Evolutionary conservation across 2,329 filamentous ascomycete genomes (phyloP), one percentile per base, ranked within the genome.

Genomic region (Colletotrichum graminicola): DNA sequence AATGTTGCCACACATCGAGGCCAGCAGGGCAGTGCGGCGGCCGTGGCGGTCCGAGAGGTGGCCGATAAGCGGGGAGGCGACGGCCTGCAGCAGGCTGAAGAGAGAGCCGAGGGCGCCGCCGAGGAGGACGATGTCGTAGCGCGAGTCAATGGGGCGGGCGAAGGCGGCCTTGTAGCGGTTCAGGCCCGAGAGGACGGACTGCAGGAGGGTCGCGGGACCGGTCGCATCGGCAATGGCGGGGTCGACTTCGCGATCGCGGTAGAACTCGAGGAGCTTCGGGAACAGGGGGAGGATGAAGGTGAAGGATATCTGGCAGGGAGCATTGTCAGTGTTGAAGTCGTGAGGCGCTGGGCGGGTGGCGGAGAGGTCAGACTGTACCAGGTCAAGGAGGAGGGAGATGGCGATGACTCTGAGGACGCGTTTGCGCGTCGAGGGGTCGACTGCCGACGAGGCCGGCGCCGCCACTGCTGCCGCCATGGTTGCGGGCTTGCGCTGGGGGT

Each of bases 281-380:
- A 98, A 99, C 45, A 99, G 90, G 0, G 96, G 96, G 11, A 99
- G 91, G 79, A 98, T 98, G 80, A 99, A 98, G 39, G 96, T 99
- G 81, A 99, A 99, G 67, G 95, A 98, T 78, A 98, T 94, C 95
- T 98, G 74, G 41, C 26, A 11, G 45, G 26, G 60, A 68, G 8
- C 10, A 39, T 56, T 55, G 66, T 69, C 55, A 75, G 66, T 41
- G 11, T 16, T 45, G 16, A 39, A 11, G n/a, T 18, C n/a, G 29
- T 16, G 36, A 21, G 34, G 14, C 14, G 39, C 70, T 56, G 26
- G 52, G 47, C 21, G 57, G n/a, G 70, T 66, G 45, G 62, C 29
- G 66, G 52, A 68, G 23, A 34, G 60, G 34, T 36, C 32, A 61
- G 80, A 89, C 75, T 88, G 98, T 88, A 98, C 95, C 82, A 98